phyloP scores from a whole-genome alignment of 345 rosid species.

The Eucalyptus erythrocorys region DNA sequence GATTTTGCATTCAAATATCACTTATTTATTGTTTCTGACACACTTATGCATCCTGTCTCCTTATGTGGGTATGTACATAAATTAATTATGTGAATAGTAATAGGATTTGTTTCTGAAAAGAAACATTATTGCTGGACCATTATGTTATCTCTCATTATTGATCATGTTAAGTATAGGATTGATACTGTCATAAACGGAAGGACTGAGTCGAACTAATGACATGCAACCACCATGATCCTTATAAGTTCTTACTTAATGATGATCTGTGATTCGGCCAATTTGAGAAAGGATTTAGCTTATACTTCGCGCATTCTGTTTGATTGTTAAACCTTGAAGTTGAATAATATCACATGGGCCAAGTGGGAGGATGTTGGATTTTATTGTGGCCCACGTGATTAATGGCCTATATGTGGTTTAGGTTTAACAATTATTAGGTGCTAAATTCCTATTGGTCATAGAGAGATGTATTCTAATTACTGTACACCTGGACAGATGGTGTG shows the following conservation, averaged over 20 bases:
- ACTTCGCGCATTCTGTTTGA: background rate
- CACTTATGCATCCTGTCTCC: background rate
- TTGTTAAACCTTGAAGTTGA: no score
- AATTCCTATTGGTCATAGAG: no score
- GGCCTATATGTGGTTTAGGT: no score
- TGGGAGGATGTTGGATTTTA: background rate
- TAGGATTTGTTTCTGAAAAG: background rate
- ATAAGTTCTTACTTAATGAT: background rate
- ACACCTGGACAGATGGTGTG: no score
- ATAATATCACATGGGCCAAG: background rate
- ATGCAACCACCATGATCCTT: background rate
- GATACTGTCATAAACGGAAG: background rate
- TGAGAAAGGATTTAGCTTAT: background rate
- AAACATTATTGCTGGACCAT: background rate
- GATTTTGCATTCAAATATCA: background rate
- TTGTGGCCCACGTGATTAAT: no score
- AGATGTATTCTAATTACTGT: no score
- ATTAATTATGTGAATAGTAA: background rate
- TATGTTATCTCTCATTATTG: background rate
- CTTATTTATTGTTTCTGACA: background rate
- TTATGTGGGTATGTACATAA: background rate
- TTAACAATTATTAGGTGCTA: no score
- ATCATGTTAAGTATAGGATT: background rate
- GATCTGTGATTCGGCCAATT: background rate
- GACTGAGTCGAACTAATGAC: background rate